A percentile compares a stretch with the other conserved stretches of the same genome.
phyloP scores from a whole-genome alignment of 2,329 filamentous ascomycete genomes.

The Dactylonectria macrodidyma region DNA sequence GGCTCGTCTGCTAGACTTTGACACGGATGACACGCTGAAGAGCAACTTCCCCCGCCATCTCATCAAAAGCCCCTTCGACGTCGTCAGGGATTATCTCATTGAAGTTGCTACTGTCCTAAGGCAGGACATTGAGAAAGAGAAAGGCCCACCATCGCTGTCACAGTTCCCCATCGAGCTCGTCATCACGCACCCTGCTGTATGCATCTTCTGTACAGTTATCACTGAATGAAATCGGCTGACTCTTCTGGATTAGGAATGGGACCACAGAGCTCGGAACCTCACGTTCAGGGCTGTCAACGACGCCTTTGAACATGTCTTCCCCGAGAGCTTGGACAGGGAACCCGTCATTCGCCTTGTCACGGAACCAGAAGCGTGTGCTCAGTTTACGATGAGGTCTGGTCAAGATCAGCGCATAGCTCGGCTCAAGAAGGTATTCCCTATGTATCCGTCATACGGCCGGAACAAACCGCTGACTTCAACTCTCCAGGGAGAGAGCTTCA shows the following conservation, averaged over 20 bases:
- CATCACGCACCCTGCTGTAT: slow-evolving; percentile 34
- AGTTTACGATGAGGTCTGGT: slow-evolving; percentile 27
- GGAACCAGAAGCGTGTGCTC: slow-evolving; percentile 34
- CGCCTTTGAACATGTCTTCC: slow-evolving; percentile 25
- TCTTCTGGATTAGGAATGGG: slow-evolving; percentile 24
- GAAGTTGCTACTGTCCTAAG: slow-evolving; percentile 22
- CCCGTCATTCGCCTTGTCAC: slow-evolving; percentile 22
- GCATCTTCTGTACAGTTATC: fast-evolving
- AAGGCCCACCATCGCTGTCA: not conserved
- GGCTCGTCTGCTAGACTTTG: slow-evolving; percentile 16
- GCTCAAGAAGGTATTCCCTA: slow-evolving; percentile 12
- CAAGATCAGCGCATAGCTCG: slow-evolving; percentile 11
- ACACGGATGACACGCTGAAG: not conserved
- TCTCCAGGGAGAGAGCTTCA: slow-evolving; percentile 30
- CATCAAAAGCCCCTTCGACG: slow-evolving; percentile 27
- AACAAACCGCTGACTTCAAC: not conserved
- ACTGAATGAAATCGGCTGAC: not conserved
- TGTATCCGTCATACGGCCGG: not conserved
- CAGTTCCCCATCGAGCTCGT: slow-evolving; percentile 33
- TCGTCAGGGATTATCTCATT: slow-evolving; percentile 29
- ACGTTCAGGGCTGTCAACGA: slow-evolving; percentile 33
- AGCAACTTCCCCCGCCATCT: slow-evolving; percentile 28
- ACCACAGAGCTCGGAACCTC: slow-evolving; percentile 26
- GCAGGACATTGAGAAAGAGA: slow-evolving; percentile 22
- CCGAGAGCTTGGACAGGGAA: not conserved